A percentile compares a stretch with the other conserved stretches of the same genome.
These are phyloP conservation scores for Aspergillus ibericus DNA, from an alignment of 2,329 filamentous ascomycete species.

Conservation along the genomic window DNA sequence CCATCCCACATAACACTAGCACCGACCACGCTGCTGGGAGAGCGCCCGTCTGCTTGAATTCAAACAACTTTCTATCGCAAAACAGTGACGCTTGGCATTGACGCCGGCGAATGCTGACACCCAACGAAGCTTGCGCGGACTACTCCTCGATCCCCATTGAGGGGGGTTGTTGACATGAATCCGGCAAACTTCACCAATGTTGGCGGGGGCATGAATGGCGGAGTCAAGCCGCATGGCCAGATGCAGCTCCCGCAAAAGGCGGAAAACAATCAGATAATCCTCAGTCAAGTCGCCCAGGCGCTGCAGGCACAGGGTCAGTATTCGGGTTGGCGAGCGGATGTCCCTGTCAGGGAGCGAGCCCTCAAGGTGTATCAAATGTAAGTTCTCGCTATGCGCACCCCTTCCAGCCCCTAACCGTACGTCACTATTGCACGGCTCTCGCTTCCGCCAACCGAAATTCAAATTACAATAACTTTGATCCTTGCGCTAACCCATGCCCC, in stretches of 20 bases:
- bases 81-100: conserved; percentile 11
- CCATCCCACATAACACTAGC: not conserved
- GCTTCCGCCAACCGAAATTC: not conserved
- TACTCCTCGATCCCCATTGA: conserved; percentile 38
- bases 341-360: conserved; percentile 41
- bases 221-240: conserved; percentile 32
- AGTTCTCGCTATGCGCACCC: conserved; percentile 18
- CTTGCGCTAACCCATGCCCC: conserved; percentile 11
- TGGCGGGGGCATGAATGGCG: conserved; percentile 37
- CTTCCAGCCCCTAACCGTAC: not conserved
- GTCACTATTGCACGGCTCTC: not conserved
- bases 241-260: conserved; percentile 34
- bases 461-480: not conserved
- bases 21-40: not conserved
- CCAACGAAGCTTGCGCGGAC: conserved; percentile 31
- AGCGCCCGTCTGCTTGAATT: not conserved
- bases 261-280: conserved; percentile 39
- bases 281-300: conserved; percentile 40
- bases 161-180: conserved; percentile 45
- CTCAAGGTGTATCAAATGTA: conserved; percentile 48
- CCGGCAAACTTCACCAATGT: conserved; percentile 41
- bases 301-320: conserved; percentile 45
- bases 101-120: conserved; percentile 40
- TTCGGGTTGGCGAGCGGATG: conserved; percentile 46
- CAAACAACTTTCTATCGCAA: conserved; percentile 5